phyloP scores from a whole-genome alignment of 192 early-diverging fungal species.

The Lobosporangium transversale region DNA sequence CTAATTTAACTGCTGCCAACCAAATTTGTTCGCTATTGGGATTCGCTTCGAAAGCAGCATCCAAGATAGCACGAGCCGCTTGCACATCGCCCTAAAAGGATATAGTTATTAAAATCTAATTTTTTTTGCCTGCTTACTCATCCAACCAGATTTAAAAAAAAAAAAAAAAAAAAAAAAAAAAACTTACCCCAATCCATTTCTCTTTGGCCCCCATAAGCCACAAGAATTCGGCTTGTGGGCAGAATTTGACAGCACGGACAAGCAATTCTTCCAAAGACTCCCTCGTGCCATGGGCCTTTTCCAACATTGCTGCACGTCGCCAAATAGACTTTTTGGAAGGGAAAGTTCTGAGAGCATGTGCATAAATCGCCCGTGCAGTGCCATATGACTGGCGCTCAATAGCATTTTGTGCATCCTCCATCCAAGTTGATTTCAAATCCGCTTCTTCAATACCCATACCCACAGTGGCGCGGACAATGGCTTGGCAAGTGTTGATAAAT shows the following conservation, averaged over 20 bases:
- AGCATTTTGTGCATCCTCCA: conserved; percentile 88
- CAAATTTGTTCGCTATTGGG: conserved; percentile 93
- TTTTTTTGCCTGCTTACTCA: too few relatives aligned
- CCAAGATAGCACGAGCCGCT: conserved; percentile 85
- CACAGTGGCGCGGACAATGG: conserved; percentile 85
- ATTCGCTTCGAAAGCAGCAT: conserved; percentile 89
- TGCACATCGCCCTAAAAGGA: conserved; percentile 71
- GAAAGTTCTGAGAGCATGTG: conserved; percentile 77
- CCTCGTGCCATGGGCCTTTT: conserved; percentile 82
- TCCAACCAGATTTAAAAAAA: too few relatives aligned
- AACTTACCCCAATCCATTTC: conserved; percentile 78
- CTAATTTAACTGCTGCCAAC: conserved; percentile 95
- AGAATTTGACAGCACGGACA: conserved; percentile 85
- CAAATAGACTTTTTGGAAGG: conserved; percentile 87
- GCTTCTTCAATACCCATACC: conserved; percentile 80
- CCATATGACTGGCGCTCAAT: conserved; percentile 67
- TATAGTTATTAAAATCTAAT: too few relatives aligned
- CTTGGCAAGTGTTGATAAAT: conserved; percentile 79
- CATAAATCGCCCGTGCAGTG: conserved; percentile 90
- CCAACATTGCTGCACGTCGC: conserved; percentile 86
- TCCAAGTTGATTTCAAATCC: conserved; percentile 84
- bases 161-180: too few relatives aligned
- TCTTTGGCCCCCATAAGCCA: conserved; percentile 99
- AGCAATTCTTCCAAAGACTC: conserved; percentile 82
- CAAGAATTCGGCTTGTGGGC: conserved; percentile 91